Evolutionary conservation across 2,329 filamentous ascomycete genomes (phyloP).

Genomic region (Aspergillus ochraceoroseus): DNA sequence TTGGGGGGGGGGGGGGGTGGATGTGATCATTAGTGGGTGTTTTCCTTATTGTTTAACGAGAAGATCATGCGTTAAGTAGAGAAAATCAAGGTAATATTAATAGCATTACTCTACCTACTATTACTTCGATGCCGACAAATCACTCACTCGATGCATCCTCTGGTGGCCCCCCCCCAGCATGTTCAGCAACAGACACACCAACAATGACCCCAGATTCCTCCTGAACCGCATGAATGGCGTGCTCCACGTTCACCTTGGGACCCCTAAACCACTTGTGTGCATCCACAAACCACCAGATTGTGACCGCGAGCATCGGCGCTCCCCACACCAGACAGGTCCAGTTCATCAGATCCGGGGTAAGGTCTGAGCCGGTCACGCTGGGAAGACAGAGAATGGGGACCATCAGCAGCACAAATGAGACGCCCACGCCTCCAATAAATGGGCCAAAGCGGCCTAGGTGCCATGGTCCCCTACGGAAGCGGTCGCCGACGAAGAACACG

Average conservation of each 20-base stretch:
- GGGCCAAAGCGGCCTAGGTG: conserved; percentile 58
- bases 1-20: no score
- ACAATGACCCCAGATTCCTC: conserved; percentile 21
- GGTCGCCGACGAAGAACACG: conserved; percentile 52
- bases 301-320: conserved; percentile 55
- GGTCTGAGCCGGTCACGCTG: conserved; percentile 50
- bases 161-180: no score
- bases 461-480: conserved; percentile 65
- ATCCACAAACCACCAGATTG: conserved; percentile 60
- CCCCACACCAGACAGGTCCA: conserved; percentile 66
- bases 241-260: conserved; percentile 62
- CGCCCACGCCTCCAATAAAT: conserved; percentile 54
- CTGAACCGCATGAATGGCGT: conserved; percentile 36
- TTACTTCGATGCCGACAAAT: no score
- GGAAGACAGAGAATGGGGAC: conserved; percentile 65
- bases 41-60: no score
- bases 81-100: no score
- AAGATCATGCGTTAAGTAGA: no score
- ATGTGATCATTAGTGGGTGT: no score
- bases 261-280: conserved; percentile 67
- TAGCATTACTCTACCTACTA: no score
- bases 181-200: no score
- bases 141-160: conserved; percentile 13
- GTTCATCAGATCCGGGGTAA: conserved; percentile 57
- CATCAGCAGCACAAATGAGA: conserved; percentile 60